These are phyloP conservation scores for Eucalyptus virginea DNA, from an alignment of 345 rosid genomes.

Conservation along the genomic window DNA sequence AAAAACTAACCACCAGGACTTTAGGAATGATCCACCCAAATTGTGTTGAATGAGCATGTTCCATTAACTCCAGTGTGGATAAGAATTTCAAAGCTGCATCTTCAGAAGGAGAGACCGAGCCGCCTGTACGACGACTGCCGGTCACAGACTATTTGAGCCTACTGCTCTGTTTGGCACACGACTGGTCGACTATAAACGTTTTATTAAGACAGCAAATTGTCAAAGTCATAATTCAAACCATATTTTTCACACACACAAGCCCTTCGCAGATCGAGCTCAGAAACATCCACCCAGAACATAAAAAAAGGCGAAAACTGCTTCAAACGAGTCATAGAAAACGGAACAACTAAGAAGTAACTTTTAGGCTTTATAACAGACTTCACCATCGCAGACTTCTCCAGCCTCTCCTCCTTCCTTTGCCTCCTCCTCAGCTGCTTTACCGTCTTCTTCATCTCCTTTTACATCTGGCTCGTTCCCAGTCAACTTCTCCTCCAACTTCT, in stretches of 20 bases:
- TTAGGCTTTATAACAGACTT: neutral
- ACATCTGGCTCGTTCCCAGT: neutral
- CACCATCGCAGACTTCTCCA: conserved; percentile 11
- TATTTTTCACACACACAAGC: neutral
- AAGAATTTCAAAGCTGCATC: neutral
- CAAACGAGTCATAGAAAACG: conserved; percentile 1
- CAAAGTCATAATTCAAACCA: neutral
- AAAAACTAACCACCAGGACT: neutral
- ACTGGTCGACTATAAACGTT: neutral
- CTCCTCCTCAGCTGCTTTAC: neutral
- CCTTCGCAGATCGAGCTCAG: neutral
- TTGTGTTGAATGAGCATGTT: neutral
- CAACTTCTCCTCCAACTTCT: conserved; percentile 5
- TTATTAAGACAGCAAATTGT: neutral
- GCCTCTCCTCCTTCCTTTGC: neutral
- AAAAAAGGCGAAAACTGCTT: neutral
- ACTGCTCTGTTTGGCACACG: neutral
- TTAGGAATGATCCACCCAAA: neutral
- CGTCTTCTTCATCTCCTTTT: neutral
- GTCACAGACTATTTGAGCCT: neutral
- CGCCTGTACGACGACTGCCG: neutral
- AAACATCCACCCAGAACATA: neutral
- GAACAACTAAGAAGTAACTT: neutral
- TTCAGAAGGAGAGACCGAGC: neutral
- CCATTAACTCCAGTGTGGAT: neutral